phyloP scores from a whole-genome alignment of 768 basidiomycete genomes.

The Hortiboletus campestris region DNA sequence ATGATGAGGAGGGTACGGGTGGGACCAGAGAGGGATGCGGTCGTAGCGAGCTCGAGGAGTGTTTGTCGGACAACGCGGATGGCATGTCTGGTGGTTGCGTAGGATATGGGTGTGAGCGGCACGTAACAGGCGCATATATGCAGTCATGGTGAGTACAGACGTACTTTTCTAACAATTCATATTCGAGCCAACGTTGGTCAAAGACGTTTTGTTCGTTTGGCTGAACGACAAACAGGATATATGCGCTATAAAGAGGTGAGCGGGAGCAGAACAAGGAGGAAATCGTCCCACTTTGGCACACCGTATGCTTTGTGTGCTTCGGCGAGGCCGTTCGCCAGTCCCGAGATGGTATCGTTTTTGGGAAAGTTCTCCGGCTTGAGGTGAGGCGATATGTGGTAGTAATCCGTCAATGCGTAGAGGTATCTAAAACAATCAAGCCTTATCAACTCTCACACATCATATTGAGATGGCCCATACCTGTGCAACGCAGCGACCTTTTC shows the following conservation, averaged over 20 bases:
- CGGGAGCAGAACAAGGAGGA: not conserved
- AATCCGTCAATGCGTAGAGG: conserved; percentile 61
- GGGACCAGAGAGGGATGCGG: conserved; percentile 52
- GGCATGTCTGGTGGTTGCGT: conserved; percentile 49
- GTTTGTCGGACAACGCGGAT: conserved; percentile 78
- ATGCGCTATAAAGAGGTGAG: conserved; percentile 35
- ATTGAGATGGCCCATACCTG: conserved; percentile 52
- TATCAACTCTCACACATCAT: not conserved
- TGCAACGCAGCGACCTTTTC: conserved; percentile 70
- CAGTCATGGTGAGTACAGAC: conserved; percentile 15
- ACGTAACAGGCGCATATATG: not conserved
- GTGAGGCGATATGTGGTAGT: conserved; percentile 57
- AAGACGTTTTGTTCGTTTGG: conserved; percentile 90
- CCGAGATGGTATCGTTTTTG: conserved; percentile 63
- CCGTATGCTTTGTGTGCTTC: conserved; percentile 77
- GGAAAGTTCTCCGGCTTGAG: conserved; percentile 64
- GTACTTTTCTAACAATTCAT: conserved; percentile 77
- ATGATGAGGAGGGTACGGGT: conserved; percentile 42
- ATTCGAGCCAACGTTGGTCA: conserved; percentile 89
- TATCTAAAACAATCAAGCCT: conserved; percentile 48
- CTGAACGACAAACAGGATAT: conserved; percentile 87
- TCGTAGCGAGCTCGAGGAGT: conserved; percentile 60
- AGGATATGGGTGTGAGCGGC: not conserved
- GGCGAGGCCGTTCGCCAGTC: conserved; percentile 73
- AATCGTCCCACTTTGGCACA: conserved; percentile 42